phyloP scores from a whole-genome alignment of 805 yeast genomes.

The Ogataea pignaliae region DNA sequence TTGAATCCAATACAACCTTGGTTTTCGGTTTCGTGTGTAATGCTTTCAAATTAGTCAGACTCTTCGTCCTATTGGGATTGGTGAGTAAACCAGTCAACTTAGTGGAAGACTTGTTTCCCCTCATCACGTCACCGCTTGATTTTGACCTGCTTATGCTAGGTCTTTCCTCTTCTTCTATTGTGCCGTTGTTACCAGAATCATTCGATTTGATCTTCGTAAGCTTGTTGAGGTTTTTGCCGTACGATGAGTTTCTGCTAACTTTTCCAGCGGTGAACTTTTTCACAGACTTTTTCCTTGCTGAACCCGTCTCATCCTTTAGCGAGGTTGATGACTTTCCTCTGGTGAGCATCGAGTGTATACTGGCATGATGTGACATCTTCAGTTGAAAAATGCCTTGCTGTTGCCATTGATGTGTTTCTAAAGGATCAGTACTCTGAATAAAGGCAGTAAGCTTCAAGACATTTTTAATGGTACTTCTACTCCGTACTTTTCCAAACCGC shows the following conservation, averaged over 20 bases:
- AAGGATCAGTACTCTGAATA: no score
- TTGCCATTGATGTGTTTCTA: no score
- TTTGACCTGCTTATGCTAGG: slow-evolving; percentile 22
- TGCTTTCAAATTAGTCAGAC: slow-evolving; percentile 25
- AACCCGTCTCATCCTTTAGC: slow-evolving; percentile 19
- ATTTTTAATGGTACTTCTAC: no score
- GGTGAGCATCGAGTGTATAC: slow-evolving; percentile 8
- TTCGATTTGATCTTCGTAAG: slow-evolving; percentile 28
- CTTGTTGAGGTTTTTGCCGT: slow-evolving; percentile 31
- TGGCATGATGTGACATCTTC: slow-evolving; percentile 11
- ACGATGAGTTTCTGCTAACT: slow-evolving; percentile 30
- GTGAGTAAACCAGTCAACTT: slow-evolving; percentile 10
- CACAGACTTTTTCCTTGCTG: slow-evolving; percentile 21
- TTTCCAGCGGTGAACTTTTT: slow-evolving; percentile 33
- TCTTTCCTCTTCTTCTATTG: slow-evolving; percentile 15
- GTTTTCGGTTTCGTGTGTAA: slow-evolving; percentile 16
- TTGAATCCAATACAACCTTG: slow-evolving; percentile 22
- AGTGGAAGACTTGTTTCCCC: slow-evolving; percentile 12
- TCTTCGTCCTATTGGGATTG: slow-evolving; percentile 15
- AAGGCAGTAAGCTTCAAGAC: no score
- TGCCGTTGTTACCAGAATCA: slow-evolving; percentile 15
- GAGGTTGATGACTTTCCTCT: slow-evolving; percentile 27
- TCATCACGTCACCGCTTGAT: slow-evolving; percentile 23
- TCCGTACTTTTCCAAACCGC: no score
- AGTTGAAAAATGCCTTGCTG: no score